These are phyloP conservation scores for Metarhizium rileyi DNA, from an alignment of 2,329 filamentous ascomycete genomes.

Conservation along the genomic window DNA sequence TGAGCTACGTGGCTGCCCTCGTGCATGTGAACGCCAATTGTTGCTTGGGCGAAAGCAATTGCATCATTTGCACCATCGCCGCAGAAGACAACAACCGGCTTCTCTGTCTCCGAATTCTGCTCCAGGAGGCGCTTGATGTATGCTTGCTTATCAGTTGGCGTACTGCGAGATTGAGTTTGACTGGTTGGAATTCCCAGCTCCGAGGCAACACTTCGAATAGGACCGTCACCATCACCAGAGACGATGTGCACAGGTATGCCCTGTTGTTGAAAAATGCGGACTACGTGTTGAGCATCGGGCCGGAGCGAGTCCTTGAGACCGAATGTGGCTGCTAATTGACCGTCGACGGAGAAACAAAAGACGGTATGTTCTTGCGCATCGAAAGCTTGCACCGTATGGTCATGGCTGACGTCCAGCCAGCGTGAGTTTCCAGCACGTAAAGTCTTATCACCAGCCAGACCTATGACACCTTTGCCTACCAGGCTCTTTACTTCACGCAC, in stretches of 20 bases:
- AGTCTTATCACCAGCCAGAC: conserved; percentile 11
- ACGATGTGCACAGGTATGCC: conserved; percentile 37
- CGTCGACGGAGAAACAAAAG: conserved; percentile 36
- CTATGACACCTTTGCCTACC: conserved; percentile 38
- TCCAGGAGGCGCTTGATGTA: conserved; percentile 32
- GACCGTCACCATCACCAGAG: conserved; percentile 43
- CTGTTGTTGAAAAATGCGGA: conserved; percentile 26
- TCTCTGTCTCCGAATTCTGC: conserved; percentile 7
- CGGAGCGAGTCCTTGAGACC: conserved; percentile 38
- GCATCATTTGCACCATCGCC: conserved; percentile 78
- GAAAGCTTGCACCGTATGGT: conserved; percentile 23
- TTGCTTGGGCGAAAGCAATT: conserved; percentile 58
- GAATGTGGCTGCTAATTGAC: conserved; percentile 28
- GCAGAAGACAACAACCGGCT: conserved; percentile 51
- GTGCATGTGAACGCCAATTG: conserved; percentile 61
- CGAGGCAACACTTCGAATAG: conserved; percentile 31
- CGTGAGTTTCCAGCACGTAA: conserved; percentile 40
- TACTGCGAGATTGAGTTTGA: conserved; percentile 32
- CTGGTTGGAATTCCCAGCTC: conserved; percentile 28
- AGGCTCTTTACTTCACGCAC: conserved; percentile 26
- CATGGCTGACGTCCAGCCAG: conserved; percentile 31
- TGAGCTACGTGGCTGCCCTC: conserved; percentile 53
- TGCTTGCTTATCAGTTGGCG: conserved; percentile 34
- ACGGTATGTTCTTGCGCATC: conserved; percentile 29
- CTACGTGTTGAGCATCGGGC: conserved; percentile 26